Evolutionary conservation across 352 stramenopile genomes (phyloP).

Genomic region (Pythium vanterpoolii): DNA sequence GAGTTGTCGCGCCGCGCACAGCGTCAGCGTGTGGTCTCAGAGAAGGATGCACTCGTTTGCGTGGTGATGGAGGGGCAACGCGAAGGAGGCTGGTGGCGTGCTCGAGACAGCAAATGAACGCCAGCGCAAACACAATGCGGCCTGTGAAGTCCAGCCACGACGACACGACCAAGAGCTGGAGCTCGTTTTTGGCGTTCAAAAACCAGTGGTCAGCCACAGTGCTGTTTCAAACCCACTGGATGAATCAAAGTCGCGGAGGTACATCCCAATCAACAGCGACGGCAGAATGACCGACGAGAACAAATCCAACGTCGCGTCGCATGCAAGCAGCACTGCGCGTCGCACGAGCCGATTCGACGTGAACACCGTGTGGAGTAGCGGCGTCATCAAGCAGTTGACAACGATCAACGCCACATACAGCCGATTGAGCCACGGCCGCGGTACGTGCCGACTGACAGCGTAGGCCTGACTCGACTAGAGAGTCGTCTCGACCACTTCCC

Average conservation of each 20-base stretch:
- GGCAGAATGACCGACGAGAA: slow-evolving; percentile 12
- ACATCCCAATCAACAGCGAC: background rate
- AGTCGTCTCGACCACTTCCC: slow-evolving; percentile 2
- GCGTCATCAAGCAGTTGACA: slow-evolving; percentile 5
- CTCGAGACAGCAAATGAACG: slow-evolving; percentile 3
- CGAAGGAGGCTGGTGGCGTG: slow-evolving; percentile 11
- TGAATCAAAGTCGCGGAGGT: background rate
- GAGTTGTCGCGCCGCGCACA: background rate
- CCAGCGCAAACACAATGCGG: slow-evolving; percentile 20
- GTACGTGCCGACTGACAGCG: slow-evolving; percentile 8
- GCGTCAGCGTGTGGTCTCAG: background rate
- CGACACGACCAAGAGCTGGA: slow-evolving; percentile 29
- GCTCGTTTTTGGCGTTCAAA: slow-evolving; percentile 22
- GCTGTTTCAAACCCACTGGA: background rate
- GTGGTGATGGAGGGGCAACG: background rate
- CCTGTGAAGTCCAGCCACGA: slow-evolving; percentile 28
- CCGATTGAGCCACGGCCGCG: slow-evolving; percentile 14
- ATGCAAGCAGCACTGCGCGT: background rate
- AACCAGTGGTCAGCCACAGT: slow-evolving; percentile 23
- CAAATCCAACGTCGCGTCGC: slow-evolving; percentile 10
- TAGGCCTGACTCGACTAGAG: slow-evolving; percentile 18
- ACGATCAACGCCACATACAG: slow-evolving; percentile 10
- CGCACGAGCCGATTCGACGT: background rate
- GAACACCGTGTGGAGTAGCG: background rate
- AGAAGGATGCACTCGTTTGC: background rate